Percentiles rank a stretch among this genome's conserved stretches.
Conservation (phyloP, 2,329 filamentous ascomycete genomes). For the Cercospora brassicicola region DNA sequence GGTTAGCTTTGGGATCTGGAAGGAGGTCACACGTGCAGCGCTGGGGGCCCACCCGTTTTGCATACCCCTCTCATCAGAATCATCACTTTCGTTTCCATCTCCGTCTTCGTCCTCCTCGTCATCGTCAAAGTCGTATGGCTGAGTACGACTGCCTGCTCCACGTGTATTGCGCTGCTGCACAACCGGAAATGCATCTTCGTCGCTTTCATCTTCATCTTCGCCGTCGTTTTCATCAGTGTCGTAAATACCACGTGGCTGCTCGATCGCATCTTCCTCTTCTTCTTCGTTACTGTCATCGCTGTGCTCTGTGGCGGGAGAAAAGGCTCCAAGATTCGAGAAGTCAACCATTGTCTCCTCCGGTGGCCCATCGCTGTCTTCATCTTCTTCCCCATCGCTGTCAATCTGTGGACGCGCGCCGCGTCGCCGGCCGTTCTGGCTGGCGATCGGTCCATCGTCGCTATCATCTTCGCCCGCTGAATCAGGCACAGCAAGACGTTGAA, state of each 20-base stretch:
- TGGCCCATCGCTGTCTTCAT: constrained; percentile 12
- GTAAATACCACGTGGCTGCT: neutral
- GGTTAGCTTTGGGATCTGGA: constrained; percentile 15
- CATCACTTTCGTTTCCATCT: constrained; percentile 17
- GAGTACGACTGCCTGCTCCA: neutral
- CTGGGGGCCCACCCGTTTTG: constrained; percentile 28
- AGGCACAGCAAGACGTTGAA: neutral
- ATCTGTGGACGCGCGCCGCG: constrained; percentile 14
- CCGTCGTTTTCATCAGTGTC: constrained; percentile 9
- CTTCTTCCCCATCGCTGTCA: constrained; percentile 21
- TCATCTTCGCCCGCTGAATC: constrained; percentile 23
- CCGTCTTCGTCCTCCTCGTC: constrained; percentile 17
- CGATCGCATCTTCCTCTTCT: constrained; percentile 2
- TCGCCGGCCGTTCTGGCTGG: constrained; percentile 3
- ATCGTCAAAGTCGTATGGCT: neutral
- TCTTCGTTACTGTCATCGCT: constrained; percentile 8
- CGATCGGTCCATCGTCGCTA: constrained; percentile 22
- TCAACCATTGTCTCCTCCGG: constrained; percentile 18
- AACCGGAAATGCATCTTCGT: neutral
- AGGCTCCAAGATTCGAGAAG: constrained; percentile 17
- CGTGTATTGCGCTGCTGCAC: neutral
- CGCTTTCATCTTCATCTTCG: constrained; percentile 4
- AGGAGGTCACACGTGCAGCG: constrained; percentile 9
- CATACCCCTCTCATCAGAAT: constrained; percentile 26
- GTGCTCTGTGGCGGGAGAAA: constrained; percentile 10